Evolutionary conservation across 345 rosid genomes (phyloP).

Genomic region (Arabis alpina): DNA sequence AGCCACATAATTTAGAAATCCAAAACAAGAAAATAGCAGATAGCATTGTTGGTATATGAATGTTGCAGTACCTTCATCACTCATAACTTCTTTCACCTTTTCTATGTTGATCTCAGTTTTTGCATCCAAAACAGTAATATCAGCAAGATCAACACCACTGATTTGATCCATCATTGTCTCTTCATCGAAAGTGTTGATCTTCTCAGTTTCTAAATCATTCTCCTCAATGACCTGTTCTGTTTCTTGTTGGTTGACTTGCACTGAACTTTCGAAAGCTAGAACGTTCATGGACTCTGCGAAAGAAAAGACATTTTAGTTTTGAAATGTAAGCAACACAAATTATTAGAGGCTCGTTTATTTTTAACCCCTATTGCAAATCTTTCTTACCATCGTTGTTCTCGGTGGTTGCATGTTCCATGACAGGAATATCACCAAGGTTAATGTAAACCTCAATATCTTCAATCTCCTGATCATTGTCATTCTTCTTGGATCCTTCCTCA

Average conservation of each 20-base stretch:
- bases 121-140: no score
- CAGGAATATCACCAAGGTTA: slow-evolving; percentile 13
- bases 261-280: not conserved
- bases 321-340: not conserved
- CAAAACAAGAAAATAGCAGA: no score
- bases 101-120: no score
- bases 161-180: no score
- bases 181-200: not conserved
- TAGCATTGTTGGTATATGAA: no score
- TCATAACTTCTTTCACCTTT: no score
- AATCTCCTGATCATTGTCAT: slow-evolving; percentile 20
- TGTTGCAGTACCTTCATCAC: no score
- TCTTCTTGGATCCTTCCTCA: slow-evolving; percentile 22
- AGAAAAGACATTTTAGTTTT: not conserved
- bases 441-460: not conserved
- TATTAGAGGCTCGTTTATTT: not conserved
- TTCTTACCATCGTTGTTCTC: not conserved
- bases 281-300: slow-evolving; percentile 14
- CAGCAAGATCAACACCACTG: no score
- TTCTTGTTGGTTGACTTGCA: slow-evolving; percentile 11
- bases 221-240: slow-evolving; percentile 1
- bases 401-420: slow-evolving; percentile 12
- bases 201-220: not conserved
- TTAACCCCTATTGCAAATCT: slow-evolving; percentile 13
- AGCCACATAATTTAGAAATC: no score